Percentiles rank a stretch among this genome's conserved stretches.
phyloP scores from a whole-genome alignment of 75 land plant species.

The Isoetes taiwanensis region DNA sequence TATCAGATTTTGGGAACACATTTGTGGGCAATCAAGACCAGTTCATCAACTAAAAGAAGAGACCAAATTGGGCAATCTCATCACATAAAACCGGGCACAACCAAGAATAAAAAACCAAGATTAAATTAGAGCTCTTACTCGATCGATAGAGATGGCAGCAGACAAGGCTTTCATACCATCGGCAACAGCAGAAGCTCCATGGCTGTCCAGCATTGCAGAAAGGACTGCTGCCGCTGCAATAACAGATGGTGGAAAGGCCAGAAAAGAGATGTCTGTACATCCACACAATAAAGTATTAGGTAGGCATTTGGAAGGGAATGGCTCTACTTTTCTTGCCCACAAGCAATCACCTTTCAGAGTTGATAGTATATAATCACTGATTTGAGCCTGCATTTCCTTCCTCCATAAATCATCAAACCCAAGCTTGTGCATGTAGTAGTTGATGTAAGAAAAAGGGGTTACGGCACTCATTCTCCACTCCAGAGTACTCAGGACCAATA shows the following conservation, averaged over 20 bases:
- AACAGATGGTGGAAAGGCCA: slow-evolving; percentile 28
- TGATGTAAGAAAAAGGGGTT: neutral
- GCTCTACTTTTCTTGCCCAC: slow-evolving; percentile 19
- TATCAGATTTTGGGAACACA: neutral
- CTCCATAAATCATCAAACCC: neutral
- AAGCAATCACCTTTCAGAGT: no score
- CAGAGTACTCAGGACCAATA: neutral
- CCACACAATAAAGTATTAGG: slow-evolving; percentile 4
- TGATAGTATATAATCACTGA: no score
- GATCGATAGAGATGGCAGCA: slow-evolving; percentile 8
- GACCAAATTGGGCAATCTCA: no score
- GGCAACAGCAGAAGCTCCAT: no score
- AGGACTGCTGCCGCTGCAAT: slow-evolving; percentile 39
- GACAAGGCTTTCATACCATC: no score
- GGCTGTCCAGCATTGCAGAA: slow-evolving; percentile 18
- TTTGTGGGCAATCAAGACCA: neutral
- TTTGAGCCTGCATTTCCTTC: no score
- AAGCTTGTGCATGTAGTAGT: neutral
- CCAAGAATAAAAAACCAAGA: neutral
- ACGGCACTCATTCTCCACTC: slow-evolving; percentile 1
- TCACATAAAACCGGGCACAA: no score
- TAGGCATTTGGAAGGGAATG: neutral
- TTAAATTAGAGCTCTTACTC: slow-evolving; percentile 15
- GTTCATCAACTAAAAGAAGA: neutral
- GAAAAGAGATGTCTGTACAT: slow-evolving; percentile 21